A percentile compares a stretch with the other conserved stretches of the same genome.
These are phyloP conservation scores for Pisolithus thermaeus DNA, from an alignment of 1,284 basidiomycete genomes.

Conservation along the genomic window DNA sequence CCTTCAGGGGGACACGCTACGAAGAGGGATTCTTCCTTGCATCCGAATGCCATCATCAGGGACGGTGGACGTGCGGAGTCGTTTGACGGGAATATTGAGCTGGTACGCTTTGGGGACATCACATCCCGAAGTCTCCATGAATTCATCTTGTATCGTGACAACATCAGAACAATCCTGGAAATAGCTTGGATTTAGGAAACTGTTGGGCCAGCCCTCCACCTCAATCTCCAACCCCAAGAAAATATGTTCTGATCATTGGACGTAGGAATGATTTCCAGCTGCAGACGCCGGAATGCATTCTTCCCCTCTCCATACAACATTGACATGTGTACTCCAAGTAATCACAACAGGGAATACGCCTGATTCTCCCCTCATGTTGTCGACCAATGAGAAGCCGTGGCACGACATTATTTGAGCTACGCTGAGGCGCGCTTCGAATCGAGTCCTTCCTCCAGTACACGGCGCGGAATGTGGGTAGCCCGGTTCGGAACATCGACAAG, in stretches of 20 bases:
- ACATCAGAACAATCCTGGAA: neutral
- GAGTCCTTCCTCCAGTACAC: neutral
- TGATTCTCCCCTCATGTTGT: conserved; percentile 8
- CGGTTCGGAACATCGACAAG: neutral
- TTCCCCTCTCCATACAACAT: conserved; percentile 11
- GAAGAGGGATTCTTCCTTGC: too few species aligned
- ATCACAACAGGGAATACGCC: conserved; percentile 12
- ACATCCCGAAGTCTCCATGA: neutral
- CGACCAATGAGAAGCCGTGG: conserved; percentile 5
- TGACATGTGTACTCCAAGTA: conserved; percentile 10
- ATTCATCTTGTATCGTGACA: neutral
- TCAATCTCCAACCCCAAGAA: conserved; percentile 1
- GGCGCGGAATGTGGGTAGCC: conserved; percentile 2
- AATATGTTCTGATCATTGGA: conserved; percentile 12
- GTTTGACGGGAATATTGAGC: neutral
- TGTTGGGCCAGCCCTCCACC: neutral
- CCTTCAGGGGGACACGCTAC: too few species aligned
- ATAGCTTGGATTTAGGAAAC: neutral
- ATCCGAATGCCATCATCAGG: neutral
- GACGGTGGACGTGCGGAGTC: neutral
- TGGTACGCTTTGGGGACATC: neutral
- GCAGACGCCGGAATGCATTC: conserved; percentile 7
- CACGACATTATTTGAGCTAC: conserved; percentile 10
- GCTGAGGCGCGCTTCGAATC: neutral
- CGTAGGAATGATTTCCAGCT: conserved; percentile 8